Evolutionary conservation across 371 early-diverging fungal genomes (phyloP).

Genomic region (Apophysomyces trapeziformis): DNA sequence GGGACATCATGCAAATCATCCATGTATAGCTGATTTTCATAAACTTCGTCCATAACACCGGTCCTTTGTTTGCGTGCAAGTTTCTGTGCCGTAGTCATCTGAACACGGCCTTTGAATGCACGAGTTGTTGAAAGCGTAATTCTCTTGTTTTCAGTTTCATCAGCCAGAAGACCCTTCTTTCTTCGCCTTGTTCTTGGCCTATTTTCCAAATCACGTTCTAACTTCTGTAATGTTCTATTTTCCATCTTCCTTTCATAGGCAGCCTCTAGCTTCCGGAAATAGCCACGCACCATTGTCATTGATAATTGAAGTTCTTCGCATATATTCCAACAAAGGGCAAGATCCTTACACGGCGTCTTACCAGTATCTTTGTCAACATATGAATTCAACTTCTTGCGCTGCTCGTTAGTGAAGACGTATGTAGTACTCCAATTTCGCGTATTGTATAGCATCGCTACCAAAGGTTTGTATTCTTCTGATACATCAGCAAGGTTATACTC

Average conservation of each 20-base stretch:
- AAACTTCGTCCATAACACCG: neutral
- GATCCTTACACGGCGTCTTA: constrained; percentile 45
- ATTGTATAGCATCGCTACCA: constrained; percentile 12
- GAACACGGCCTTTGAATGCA: neutral
- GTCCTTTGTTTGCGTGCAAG: constrained; percentile 10
- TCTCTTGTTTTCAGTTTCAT: constrained; percentile 2
- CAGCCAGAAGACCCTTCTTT: neutral
- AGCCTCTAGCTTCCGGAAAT: constrained; percentile 45
- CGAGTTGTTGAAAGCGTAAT: constrained; percentile 10
- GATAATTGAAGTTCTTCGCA: constrained; percentile 37
- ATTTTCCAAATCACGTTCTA: constrained; percentile 11
- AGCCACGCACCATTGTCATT: constrained; percentile 40
- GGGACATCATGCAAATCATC: constrained; percentile 22
- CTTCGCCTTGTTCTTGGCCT: constrained; percentile 13
- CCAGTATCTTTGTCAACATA: constrained; percentile 43
- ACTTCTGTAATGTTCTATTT: neutral
- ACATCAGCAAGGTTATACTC: neutral
- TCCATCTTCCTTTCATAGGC: constrained; percentile 29
- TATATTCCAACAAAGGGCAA: constrained; percentile 31
- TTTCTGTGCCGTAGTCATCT: neutral
- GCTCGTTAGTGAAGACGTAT: constrained; percentile 37
- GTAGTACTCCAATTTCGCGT: constrained; percentile 54
- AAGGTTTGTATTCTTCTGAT: constrained; percentile 2
- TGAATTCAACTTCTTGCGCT: constrained; percentile 38
- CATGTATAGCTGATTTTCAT: neutral